These are phyloP conservation scores for Cardiospermum halicacabum DNA, from an alignment of 345 rosid genomes.

Conservation along the genomic window DNA sequence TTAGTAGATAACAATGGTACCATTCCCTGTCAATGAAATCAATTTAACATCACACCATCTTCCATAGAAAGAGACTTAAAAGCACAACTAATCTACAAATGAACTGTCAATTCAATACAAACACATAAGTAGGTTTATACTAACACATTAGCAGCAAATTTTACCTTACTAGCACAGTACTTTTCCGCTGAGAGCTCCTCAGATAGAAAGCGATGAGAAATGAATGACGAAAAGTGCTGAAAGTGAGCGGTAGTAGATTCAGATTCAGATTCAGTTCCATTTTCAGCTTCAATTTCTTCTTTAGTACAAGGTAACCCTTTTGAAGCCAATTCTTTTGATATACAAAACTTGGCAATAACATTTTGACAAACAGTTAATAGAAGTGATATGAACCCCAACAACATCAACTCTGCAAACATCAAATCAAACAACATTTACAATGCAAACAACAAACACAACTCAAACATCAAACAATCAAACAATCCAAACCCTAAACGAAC, in stretches of 20 bases:
- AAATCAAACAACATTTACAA: not conserved
- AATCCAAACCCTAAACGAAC: constrained; percentile 19
- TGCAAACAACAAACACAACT: too few species aligned
- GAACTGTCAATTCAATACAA: not conserved
- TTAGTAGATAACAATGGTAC: constrained; percentile 52
- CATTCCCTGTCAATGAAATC: constrained; percentile 46
- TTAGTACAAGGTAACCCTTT: constrained; percentile 57
- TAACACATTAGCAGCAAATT: not conserved
- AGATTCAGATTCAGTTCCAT: constrained; percentile 1
- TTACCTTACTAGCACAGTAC: constrained; percentile 36
- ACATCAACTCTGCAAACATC: constrained; percentile 66
- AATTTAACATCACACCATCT: not conserved
- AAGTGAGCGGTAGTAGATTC: constrained; percentile 39
- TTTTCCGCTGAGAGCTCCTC: constrained; percentile 20
- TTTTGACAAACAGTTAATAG: constrained; percentile 59
- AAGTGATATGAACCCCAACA: constrained; percentile 82
- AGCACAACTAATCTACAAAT: not conserved
- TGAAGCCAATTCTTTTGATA: constrained; percentile 34
- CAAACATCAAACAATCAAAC: too few species aligned
- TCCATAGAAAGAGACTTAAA: not conserved
- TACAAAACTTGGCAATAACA: constrained; percentile 45
- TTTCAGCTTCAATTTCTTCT: constrained; percentile 16
- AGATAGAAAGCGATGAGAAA: constrained; percentile 60
- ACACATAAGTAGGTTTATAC: too few species aligned
- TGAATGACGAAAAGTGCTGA: constrained; percentile 26